These are phyloP conservation scores for Canna indica DNA, from an alignment of 176 grass and related monocot species.

Conservation along the genomic window DNA sequence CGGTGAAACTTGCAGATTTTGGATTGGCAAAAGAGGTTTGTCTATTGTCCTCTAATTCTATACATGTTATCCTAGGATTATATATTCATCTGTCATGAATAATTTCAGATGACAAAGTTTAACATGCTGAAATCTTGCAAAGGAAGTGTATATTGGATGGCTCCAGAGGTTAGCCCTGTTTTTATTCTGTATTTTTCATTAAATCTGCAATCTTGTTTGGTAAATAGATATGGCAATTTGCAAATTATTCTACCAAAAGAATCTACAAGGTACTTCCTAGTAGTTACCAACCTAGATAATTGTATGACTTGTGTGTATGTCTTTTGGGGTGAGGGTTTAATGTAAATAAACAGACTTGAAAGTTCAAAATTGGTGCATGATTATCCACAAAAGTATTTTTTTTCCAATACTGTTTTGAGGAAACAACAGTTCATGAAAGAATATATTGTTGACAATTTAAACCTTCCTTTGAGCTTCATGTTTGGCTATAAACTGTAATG, in stretches of 20 bases:
- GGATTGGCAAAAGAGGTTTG: slow-evolving; percentile 94
- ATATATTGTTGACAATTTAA: not conserved
- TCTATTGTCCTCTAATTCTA: slow-evolving; percentile 19
- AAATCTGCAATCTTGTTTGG: not conserved
- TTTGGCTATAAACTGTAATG: not conserved
- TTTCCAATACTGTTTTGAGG: not conserved
- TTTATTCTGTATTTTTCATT: not conserved
- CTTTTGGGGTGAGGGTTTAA: not conserved
- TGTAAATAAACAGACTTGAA: not conserved
- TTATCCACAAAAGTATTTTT: not conserved
- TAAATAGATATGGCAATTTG: not conserved
- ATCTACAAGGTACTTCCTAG: not conserved
- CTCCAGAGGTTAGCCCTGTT: slow-evolving; percentile 69
- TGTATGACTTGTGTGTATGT: not conserved
- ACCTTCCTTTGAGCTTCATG: not conserved
- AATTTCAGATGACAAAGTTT: slow-evolving; percentile 85
- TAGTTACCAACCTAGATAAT: not conserved
- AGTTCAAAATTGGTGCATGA: not conserved
- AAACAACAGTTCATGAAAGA: not conserved
- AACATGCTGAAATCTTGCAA: slow-evolving; percentile 88
- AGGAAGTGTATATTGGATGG: slow-evolving; percentile 99
- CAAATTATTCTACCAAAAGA: not conserved
- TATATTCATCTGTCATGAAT: slow-evolving; percentile 17
- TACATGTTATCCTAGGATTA: not conserved
- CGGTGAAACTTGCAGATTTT: slow-evolving; percentile 96